phyloP scores from a whole-genome alignment of 257 asterid genomes.

The Solanum rostratum region DNA sequence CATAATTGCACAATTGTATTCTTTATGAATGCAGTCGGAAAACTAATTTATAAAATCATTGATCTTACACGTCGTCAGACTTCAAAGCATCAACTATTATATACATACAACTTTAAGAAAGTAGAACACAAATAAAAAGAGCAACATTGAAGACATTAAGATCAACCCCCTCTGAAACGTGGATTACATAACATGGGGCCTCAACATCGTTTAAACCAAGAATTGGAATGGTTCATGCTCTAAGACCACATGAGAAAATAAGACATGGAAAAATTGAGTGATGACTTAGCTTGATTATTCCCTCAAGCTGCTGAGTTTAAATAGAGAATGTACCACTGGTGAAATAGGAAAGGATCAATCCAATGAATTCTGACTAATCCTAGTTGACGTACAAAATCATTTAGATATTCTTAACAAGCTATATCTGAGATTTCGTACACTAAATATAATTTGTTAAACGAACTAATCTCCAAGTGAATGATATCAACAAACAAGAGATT shows the following conservation, averaged over 20 bases:
- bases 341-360: not conserved
- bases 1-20: not conserved
- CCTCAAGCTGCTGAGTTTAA: not conserved
- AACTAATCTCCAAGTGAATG: not conserved
- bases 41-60: not conserved
- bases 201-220: not conserved
- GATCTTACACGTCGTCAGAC: not conserved
- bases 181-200: not conserved
- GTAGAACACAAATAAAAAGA: not conserved
- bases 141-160: not conserved
- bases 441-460: not conserved
- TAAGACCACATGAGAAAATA: not conserved
- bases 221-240: not conserved
- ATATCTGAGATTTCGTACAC: not conserved
- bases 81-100: not conserved
- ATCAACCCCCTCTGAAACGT: not conserved
- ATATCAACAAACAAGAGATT: not conserved
- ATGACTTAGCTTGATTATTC: not conserved
- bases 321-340: not conserved
- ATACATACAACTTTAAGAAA: not conserved
- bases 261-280: not conserved
- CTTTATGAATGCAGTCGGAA: not conserved
- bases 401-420: not conserved
- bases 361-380: not conserved
- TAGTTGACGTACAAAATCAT: not conserved